Evolutionary conservation across 1,284 basidiomycete species (phyloP).

Genomic region (Mycosarcoma mackinlayi): DNA sequence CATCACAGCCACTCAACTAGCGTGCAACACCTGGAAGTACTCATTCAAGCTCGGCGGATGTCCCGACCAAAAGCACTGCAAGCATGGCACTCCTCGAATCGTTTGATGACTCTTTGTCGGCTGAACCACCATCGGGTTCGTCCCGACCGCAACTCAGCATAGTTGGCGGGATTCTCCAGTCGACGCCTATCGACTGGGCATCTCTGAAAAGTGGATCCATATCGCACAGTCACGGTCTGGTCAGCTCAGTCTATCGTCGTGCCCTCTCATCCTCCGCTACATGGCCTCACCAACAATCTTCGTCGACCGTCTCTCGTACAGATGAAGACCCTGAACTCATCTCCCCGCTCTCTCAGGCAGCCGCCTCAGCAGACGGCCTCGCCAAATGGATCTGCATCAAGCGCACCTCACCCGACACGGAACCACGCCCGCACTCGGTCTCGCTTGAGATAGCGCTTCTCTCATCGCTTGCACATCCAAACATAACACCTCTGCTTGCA

Average conservation of each 20-base stretch:
- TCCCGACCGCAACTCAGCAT: not conserved
- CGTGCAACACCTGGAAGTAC: no score
- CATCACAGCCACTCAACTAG: no score
- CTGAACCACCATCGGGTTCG: not conserved
- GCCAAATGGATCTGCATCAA: conserved; percentile 52
- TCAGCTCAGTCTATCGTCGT: conserved; percentile 22
- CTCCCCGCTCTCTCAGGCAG: not conserved
- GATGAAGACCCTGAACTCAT: no score
- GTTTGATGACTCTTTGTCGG: conserved; percentile 5
- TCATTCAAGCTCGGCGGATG: no score
- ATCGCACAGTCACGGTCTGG: conserved; percentile 34
- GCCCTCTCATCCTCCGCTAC: conserved; percentile 1
- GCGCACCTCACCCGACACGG: conserved; percentile 48
- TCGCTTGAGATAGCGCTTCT: conserved; percentile 46
- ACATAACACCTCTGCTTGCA: conserved; percentile 45
- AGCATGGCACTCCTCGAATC: conserved; percentile 15
- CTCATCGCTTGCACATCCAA: conserved; percentile 13
- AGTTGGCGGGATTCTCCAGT: not conserved
- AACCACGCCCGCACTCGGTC: conserved; percentile 54
- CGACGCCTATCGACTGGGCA: not conserved
- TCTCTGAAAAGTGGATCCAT: not conserved
- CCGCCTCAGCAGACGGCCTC: conserved; percentile 3
- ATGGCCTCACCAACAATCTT: conserved; percentile 2
- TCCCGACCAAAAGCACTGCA: no score
- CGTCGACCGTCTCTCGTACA: no score